Evolutionary conservation across 192 early-diverging fungal species (phyloP).

Genomic region (Ambispora gerdemannii): DNA sequence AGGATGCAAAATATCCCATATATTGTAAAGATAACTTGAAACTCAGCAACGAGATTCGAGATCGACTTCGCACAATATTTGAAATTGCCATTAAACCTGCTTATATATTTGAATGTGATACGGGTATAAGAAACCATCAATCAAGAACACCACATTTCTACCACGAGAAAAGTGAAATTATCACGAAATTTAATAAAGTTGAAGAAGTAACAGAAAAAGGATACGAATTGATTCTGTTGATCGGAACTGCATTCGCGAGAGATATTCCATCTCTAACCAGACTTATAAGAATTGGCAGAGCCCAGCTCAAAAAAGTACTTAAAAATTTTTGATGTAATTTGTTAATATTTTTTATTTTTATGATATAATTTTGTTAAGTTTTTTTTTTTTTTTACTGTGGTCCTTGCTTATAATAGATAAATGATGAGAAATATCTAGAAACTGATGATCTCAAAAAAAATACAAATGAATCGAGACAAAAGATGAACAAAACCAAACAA

Average conservation of each 20-base stretch:
- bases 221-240: neutral
- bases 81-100: neutral
- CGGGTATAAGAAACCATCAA: neutral
- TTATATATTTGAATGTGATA: neutral
- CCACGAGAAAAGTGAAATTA: neutral
- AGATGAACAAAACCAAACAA: too few relatives aligned
- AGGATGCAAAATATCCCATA: neutral
- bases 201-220: neutral
- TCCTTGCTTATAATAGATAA: too few relatives aligned
- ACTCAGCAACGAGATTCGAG: neutral
- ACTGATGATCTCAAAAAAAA: too few relatives aligned
- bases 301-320: neutral
- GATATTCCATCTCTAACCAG: conserved; percentile 10
- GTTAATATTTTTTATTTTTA: too few relatives aligned
- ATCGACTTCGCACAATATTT: neutral
- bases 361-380: too few relatives aligned
- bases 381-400: too few relatives aligned
- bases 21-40: neutral
- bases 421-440: too few relatives aligned
- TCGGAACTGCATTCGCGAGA: neutral
- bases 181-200: neutral
- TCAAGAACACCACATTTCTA: neutral
- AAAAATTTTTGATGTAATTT: too few relatives aligned
- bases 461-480: too few relatives aligned
- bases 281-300: conserved; percentile 4